Conservation (phyloP, 805 yeast genomes). For the Lachancea meyersii region DNA sequence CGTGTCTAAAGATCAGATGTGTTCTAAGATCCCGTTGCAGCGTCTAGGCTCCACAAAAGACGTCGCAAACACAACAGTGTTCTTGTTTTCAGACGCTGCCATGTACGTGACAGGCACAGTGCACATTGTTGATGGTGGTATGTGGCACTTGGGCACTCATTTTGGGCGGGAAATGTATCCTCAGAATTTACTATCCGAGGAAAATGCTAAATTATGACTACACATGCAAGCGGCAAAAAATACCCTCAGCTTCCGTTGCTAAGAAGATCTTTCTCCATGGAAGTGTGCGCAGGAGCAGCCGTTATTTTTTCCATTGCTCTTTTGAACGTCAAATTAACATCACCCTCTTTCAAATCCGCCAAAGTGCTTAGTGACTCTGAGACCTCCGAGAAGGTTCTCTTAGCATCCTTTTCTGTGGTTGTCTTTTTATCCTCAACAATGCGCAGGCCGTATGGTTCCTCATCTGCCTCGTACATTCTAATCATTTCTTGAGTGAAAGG, state of each 20-base stretch:
- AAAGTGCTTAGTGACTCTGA: slow-evolving; percentile 4
- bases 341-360: slow-evolving; percentile 18
- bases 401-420: slow-evolving; percentile 5
- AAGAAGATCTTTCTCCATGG: slow-evolving; percentile 13
- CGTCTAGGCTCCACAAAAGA: slow-evolving; percentile 66
- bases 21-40: slow-evolving; percentile 47
- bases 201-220: slow-evolving; percentile 35
- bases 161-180: slow-evolving; percentile 41
- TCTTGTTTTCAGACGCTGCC: slow-evolving; percentile 77
- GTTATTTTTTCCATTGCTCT: slow-evolving; percentile 16
- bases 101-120: slow-evolving; percentile 69
- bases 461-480: slow-evolving; percentile 17
- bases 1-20: slow-evolving; percentile 37
- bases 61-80: slow-evolving; percentile 84
- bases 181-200: slow-evolving; percentile 31
- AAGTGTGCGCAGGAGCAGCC: slow-evolving; percentile 17
- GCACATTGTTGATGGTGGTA: slow-evolving; percentile 83
- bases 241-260: not conserved
- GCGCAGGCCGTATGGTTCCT: not conserved
- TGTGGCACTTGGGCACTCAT: slow-evolving; percentile 69
- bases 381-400: slow-evolving; percentile 6
- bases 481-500: slow-evolving; percentile 31
- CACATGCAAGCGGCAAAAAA: slow-evolving; percentile 1
- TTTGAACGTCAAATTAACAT: slow-evolving; percentile 13
- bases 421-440: slow-evolving; percentile 7